Evolutionary conservation across 352 stramenopile genomes (phyloP).

Genomic region (Pythium scleroteichum): DNA sequence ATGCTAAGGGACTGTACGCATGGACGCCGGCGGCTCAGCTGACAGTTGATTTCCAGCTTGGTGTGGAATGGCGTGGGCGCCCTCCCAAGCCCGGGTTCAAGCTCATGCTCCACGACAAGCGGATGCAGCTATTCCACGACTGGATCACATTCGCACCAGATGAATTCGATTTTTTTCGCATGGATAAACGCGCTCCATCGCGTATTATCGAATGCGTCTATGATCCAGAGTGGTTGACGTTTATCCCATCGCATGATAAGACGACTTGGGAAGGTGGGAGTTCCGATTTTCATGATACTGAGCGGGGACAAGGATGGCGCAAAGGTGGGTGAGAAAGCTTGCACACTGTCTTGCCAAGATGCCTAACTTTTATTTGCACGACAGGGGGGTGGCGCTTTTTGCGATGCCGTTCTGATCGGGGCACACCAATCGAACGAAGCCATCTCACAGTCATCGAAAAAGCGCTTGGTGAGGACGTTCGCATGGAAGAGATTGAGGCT

Average conservation of each 20-base stretch:
- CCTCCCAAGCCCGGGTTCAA: constrained; percentile 84
- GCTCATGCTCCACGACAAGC: constrained; percentile 82
- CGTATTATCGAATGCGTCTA: constrained; percentile 85
- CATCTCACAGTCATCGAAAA: constrained; percentile 69
- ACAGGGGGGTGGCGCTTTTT: constrained; percentile 79
- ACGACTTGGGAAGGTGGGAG: constrained; percentile 71
- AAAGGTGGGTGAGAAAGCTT: constrained; percentile 54
- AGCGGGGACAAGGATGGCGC: constrained; percentile 71
- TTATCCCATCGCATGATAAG: constrained; percentile 84
- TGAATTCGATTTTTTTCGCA: constrained; percentile 74
- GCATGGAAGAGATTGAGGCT: constrained; percentile 79
- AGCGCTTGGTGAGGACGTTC: constrained; percentile 71
- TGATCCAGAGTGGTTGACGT: constrained; percentile 79
- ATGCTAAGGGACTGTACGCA: constrained; percentile 74
- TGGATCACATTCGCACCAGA: constrained; percentile 85
- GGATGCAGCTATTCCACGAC: constrained; percentile 83
- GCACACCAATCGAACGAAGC: constrained; percentile 62
- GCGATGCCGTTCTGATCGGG: constrained; percentile 61
- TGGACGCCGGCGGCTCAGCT: constrained; percentile 64
- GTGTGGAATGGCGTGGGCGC: constrained; percentile 77
- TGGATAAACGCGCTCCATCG: constrained; percentile 82
- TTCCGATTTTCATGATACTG: constrained; percentile 62
- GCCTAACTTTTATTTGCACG: background rate
- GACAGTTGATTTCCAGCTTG: constrained; percentile 76
- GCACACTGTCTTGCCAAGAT: background rate